Conservation (phyloP, 2,329 filamentous ascomycete species). For the Stagonosporopsis rhizophila region DNA sequence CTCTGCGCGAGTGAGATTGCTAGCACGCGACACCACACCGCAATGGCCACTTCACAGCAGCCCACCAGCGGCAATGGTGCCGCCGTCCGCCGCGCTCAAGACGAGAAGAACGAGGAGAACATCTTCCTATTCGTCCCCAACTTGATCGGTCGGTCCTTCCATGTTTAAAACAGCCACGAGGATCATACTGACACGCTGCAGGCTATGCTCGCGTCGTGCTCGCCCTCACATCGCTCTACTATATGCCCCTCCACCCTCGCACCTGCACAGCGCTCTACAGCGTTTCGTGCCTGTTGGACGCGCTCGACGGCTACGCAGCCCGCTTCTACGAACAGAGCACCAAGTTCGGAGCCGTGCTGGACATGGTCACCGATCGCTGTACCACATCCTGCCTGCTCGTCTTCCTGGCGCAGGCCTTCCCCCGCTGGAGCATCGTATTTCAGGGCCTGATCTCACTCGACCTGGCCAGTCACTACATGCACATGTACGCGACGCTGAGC, state of each 20-base stretch:
- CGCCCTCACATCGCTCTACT: slow-evolving; percentile 91
- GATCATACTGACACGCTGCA: slow-evolving; percentile 32
- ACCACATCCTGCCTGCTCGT: slow-evolving; percentile 94
- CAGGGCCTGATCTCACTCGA: slow-evolving; percentile 92
- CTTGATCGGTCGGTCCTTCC: slow-evolving; percentile 54
- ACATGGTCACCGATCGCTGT: slow-evolving; percentile 99
- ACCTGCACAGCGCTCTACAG: slow-evolving; percentile 92
- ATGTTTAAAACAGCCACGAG: not conserved
- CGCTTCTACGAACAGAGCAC: slow-evolving; percentile 88
- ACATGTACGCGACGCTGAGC: slow-evolving; percentile 95
- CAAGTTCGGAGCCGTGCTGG: slow-evolving; percentile 92
- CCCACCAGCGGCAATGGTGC: slow-evolving; percentile 43
- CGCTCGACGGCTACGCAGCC: slow-evolving; percentile 92
- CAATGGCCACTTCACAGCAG: slow-evolving; percentile 39
- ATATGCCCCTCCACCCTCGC: slow-evolving; percentile 98
- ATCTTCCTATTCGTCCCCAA: slow-evolving; percentile 63
- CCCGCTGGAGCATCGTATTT: slow-evolving; percentile 92
- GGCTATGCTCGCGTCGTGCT: slow-evolving; percentile 61
- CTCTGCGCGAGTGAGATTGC: slow-evolving; percentile 12
- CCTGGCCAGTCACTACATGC: slow-evolving; percentile 96
- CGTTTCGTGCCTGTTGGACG: slow-evolving; percentile 92
- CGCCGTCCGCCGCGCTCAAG: slow-evolving; percentile 27
- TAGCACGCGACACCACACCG: slow-evolving; percentile 12
- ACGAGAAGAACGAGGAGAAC: slow-evolving; percentile 55
- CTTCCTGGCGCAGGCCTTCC: slow-evolving; percentile 93